Conservation (phyloP, 805 yeast species). For the Kazachstania kunashirensis region DNA sequence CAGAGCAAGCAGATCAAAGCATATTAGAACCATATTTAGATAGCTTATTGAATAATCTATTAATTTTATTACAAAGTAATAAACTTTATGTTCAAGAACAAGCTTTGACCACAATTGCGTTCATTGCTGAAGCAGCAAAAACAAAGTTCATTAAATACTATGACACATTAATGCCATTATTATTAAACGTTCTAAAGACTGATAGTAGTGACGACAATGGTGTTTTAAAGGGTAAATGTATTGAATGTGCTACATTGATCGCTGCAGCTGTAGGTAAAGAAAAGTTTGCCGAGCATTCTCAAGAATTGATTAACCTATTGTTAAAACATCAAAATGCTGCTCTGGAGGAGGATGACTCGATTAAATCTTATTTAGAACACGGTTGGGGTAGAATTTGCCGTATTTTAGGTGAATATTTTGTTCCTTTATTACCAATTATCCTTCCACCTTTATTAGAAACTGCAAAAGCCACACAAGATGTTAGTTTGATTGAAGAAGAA, state of each 20-base stretch:
- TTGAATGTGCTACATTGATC: constrained; percentile 90
- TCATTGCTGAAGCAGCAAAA: constrained; percentile 94
- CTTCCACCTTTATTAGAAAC: constrained; percentile 80
- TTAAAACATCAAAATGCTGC: constrained; percentile 57
- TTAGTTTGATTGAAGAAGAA: constrained; percentile 77
- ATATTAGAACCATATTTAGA: constrained; percentile 90
- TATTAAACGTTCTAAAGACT: constrained; percentile 66
- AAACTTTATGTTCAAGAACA: constrained; percentile 95
- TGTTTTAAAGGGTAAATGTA: constrained; percentile 79
- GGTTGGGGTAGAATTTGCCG: constrained; percentile 95
- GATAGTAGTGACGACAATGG: constrained; percentile 75
- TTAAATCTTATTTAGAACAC: constrained; percentile 76
- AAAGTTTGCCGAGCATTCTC: constrained; percentile 66
- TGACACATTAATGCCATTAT: constrained; percentile 86
- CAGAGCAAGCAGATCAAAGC: constrained; percentile 84
- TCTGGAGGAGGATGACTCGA: constrained; percentile 69
- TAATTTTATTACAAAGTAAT: constrained; percentile 71
- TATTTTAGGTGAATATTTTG: constrained; percentile 73
- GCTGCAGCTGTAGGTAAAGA: constrained; percentile 94
- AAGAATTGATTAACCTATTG: constrained; percentile 62
- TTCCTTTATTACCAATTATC: constrained; percentile 74
- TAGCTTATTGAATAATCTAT: constrained; percentile 59
- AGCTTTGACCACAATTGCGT: constrained; percentile 91
- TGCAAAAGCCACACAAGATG: constrained; percentile 85
- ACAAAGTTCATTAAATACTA: constrained; percentile 81